phyloP scores from a whole-genome alignment of 1,284 basidiomycete genomes.

The Papiliotrema fonsecae region DNA sequence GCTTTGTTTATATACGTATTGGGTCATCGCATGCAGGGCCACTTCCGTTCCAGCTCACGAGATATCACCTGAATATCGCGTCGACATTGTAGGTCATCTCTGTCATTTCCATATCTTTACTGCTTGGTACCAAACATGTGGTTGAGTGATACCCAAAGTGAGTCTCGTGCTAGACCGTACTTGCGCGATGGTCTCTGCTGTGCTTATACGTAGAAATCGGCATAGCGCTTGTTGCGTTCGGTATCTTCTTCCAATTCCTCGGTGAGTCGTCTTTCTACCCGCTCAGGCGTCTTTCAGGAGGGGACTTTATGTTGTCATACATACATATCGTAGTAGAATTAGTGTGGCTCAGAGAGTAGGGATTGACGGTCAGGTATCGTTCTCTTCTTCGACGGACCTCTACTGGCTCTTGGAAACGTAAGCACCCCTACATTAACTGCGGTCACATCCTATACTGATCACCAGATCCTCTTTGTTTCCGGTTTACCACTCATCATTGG shows the following conservation, averaged over 20 bases:
- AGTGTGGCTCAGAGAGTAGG: no score
- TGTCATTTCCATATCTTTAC: not conserved
- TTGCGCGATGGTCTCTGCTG: no score
- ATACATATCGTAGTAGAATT: no score
- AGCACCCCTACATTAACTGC: slow-evolving; percentile 25
- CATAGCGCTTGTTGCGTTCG: slow-evolving; percentile 96
- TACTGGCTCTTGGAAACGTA: slow-evolving; percentile 94
- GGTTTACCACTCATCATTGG: slow-evolving; percentile 93
- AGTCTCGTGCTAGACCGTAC: slow-evolving; percentile 25
- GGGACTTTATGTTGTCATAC: no score
- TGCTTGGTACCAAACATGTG: slow-evolving; percentile 62
- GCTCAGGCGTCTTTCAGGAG: not conserved
- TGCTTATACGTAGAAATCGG: slow-evolving; percentile 67
- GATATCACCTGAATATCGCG: no score
- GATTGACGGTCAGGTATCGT: slow-evolving; percentile 59
- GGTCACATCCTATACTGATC: not conserved
- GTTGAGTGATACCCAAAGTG: slow-evolving; percentile 66
- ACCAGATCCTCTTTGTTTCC: slow-evolving; percentile 81
- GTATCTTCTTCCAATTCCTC: slow-evolving; percentile 90
- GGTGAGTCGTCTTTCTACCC: slow-evolving; percentile 45
- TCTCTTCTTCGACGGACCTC: slow-evolving; percentile 95
- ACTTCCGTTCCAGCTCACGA: no score
- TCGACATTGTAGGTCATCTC: no score
- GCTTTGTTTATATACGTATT: not conserved
- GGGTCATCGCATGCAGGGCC: no score